Conservation (phyloP, 2,329 filamentous ascomycete genomes). For the Aspergillus ochraceoroseus region DNA sequence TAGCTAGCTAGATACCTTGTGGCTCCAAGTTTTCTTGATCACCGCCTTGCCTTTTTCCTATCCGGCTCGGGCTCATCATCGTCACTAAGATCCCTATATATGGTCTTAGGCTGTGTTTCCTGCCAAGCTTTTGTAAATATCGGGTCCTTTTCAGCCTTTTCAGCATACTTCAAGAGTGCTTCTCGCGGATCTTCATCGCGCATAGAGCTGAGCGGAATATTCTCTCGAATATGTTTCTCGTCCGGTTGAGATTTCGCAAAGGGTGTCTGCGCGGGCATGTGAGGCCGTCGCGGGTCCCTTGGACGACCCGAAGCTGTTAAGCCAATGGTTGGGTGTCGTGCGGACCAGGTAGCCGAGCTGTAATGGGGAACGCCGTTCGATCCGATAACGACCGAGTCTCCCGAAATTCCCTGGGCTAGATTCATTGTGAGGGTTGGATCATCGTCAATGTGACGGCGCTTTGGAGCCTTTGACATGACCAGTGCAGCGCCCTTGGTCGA, state of each 20-base stretch:
- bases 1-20: too few relatives aligned
- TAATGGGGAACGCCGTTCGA: constrained; percentile 69
- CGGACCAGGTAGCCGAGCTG: constrained; percentile 57
- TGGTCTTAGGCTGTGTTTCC: constrained; percentile 82
- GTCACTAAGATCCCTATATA: constrained; percentile 85
- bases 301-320: constrained; percentile 72
- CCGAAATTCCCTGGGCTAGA: constrained; percentile 72
- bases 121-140: constrained; percentile 94
- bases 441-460: constrained; percentile 92
- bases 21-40: constrained; percentile 9
- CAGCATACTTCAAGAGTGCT: constrained; percentile 89
- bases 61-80: constrained; percentile 70
- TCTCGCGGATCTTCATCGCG: constrained; percentile 93
- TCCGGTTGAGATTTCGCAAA: constrained; percentile 89
- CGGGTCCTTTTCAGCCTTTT: constrained; percentile 86
- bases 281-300: constrained; percentile 75
- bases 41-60: constrained; percentile 52
- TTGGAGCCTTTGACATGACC: constrained; percentile 88
- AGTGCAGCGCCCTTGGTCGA: constrained; percentile 77
- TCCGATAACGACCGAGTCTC: constrained; percentile 71
- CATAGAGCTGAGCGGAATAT: constrained; percentile 86
- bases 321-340: constrained; percentile 64
- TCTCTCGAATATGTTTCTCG: constrained; percentile 79
- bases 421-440: constrained; percentile 83
- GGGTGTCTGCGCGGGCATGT: constrained; percentile 76